phyloP scores from a whole-genome alignment of 177 flowering plant species.

The Vitis hybrid region DNA sequence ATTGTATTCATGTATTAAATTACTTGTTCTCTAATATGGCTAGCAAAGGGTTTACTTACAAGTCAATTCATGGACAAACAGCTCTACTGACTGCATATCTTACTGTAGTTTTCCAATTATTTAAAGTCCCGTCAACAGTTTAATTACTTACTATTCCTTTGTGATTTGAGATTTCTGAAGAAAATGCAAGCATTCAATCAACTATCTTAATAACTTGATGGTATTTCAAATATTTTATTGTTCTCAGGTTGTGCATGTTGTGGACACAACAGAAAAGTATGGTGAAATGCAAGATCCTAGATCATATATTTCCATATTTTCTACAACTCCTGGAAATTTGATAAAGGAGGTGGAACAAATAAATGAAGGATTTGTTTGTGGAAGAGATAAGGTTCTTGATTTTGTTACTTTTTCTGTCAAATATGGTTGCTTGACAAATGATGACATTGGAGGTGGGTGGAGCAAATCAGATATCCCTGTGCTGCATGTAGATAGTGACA shows the following conservation, averaged over 20 bases:
- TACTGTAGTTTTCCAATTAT: background rate
- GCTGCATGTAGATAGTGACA: conserved; percentile 49
- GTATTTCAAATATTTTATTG: conserved; percentile 1
- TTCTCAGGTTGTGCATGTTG: conserved; percentile 89
- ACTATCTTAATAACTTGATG: background rate
- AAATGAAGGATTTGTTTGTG: conserved; percentile 78
- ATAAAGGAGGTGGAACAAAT: conserved; percentile 60
- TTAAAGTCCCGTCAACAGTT: background rate
- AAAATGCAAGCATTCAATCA: background rate
- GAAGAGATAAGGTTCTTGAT: conserved; percentile 60
- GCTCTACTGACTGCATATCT: too few species aligned
- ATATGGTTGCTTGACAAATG: conserved; percentile 71
- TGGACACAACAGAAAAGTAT: conserved; percentile 54
- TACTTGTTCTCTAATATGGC: too few species aligned
- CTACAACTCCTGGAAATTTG: conserved; percentile 80
- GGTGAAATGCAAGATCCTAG: conserved; percentile 40
- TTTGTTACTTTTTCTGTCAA: conserved; percentile 74
- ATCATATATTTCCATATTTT: conserved; percentile 79
- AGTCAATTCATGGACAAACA: background rate
- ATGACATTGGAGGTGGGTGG: conserved; percentile 66
- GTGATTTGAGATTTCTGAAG: background rate
- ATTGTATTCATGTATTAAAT: too few species aligned
- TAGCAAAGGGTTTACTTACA: background rate
- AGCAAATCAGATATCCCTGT: conserved; percentile 64
- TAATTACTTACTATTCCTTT: background rate